Evolutionary conservation across 2,329 filamentous ascomycete species (phyloP).

Genomic region (Thermochaetoides dissita): DNA sequence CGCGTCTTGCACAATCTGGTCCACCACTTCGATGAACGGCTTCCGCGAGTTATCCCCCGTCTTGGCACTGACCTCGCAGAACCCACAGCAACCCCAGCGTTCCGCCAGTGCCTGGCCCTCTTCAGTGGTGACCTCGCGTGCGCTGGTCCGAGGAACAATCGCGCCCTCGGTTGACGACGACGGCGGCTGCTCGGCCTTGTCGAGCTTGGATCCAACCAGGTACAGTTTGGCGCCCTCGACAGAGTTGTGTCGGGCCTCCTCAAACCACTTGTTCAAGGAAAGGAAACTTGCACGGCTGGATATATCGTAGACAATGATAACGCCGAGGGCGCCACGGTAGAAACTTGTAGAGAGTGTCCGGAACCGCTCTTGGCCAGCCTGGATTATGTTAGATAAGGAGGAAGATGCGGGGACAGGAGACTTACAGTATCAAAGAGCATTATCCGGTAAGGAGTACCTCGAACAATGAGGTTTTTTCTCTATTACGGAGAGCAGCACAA

Average conservation of each 20-base stretch:
- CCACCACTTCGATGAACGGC: slow-evolving; percentile 39
- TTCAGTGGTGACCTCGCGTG: slow-evolving; percentile 30
- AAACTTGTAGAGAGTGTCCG: slow-evolving; percentile 36
- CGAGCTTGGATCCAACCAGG: slow-evolving; percentile 37
- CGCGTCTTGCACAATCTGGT: slow-evolving; percentile 32
- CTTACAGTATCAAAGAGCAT: slow-evolving; percentile 39
- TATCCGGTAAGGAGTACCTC: slow-evolving; percentile 36
- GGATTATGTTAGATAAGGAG: not conserved
- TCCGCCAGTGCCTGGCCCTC: slow-evolving; percentile 34
- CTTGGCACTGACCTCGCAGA: slow-evolving; percentile 41
- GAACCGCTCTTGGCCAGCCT: slow-evolving; percentile 35
- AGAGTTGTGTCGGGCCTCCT: slow-evolving; percentile 37
- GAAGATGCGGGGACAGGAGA: not conserved
- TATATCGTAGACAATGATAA: slow-evolving; percentile 36
- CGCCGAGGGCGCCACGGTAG: slow-evolving; percentile 35
- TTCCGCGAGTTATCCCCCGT: slow-evolving; percentile 36
- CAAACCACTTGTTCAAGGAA: slow-evolving; percentile 39
- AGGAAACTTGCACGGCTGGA: slow-evolving; percentile 34
- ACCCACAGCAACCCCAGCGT: slow-evolving; percentile 27
- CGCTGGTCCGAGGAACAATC: not conserved
- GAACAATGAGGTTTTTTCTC: slow-evolving; percentile 39
- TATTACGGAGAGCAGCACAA: slow-evolving; percentile 11
- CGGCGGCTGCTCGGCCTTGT: slow-evolving; percentile 24
- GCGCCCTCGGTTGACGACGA: too few species aligned
- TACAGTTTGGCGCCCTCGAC: slow-evolving; percentile 34